A percentile compares a stretch with the other conserved stretches of the same genome.
These are phyloP conservation scores for Colletotrichum lindemuthianum DNA, from an alignment of 2,329 filamentous ascomycete genomes.

Conservation along the genomic window DNA sequence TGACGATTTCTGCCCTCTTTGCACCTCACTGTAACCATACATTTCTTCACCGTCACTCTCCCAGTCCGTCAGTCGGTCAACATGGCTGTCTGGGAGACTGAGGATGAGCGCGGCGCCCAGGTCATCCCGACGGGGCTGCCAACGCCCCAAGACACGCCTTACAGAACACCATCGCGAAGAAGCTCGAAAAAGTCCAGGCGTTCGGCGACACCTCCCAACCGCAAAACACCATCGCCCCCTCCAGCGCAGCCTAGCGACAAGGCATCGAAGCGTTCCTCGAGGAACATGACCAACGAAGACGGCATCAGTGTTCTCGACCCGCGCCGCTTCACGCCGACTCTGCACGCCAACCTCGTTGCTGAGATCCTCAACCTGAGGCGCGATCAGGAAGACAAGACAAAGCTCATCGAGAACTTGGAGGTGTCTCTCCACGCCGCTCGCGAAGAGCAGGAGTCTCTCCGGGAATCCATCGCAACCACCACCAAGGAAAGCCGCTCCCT, in stretches of 20 bases:
- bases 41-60: constrained; percentile 9
- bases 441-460: constrained; percentile 78
- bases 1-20: constrained; percentile 19
- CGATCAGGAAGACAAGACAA: constrained; percentile 90
- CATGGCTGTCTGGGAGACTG: constrained; percentile 71
- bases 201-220: constrained; percentile 70
- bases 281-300: constrained; percentile 73
- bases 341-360: constrained; percentile 93
- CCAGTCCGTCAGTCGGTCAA: constrained; percentile 38
- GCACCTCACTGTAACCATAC: constrained; percentile 6
- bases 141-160: constrained; percentile 77
- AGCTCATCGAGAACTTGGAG: constrained; percentile 87
- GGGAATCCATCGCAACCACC: constrained; percentile 68
- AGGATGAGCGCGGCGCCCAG: constrained; percentile 68
- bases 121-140: constrained; percentile 68
- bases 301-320: constrained; percentile 83
- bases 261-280: constrained; percentile 61
- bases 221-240: constrained; percentile 67
- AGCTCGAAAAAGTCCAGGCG: constrained; percentile 70
- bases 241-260: constrained; percentile 54
- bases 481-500: constrained; percentile 82
- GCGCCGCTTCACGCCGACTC: constrained; percentile 90
- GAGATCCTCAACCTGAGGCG: constrained; percentile 89
- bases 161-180: constrained; percentile 76
- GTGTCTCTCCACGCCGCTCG: constrained; percentile 74